These are phyloP conservation scores for Xylaria bambusicola DNA, from an alignment of 495 filamentous ascomycete species.

Conservation along the genomic window DNA sequence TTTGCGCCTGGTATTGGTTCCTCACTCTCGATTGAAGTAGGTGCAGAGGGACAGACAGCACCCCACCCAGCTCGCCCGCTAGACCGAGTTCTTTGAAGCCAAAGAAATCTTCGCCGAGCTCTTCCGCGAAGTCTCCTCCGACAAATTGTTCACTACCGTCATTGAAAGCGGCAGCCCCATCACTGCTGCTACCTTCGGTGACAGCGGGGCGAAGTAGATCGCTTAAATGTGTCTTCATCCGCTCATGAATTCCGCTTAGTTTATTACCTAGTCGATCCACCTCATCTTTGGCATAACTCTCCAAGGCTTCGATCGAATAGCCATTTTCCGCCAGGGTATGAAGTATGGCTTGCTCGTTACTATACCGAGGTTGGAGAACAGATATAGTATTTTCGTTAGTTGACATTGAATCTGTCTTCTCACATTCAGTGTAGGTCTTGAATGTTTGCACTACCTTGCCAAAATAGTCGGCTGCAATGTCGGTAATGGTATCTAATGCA, in stretches of 20 bases:
- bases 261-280: conserved; percentile 87
- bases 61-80: conserved; percentile 83
- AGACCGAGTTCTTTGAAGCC: conserved; percentile 95
- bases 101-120: conserved; percentile 98
- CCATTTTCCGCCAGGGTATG: conserved; percentile 84
- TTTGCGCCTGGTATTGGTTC: conserved; percentile 75
- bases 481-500: conserved; percentile 85
- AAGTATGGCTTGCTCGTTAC: conserved; percentile 78
- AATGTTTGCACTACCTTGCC: conserved; percentile 76
- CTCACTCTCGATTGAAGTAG: conserved; percentile 89
- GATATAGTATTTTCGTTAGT: conserved; percentile 21
- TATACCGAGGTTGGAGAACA: conserved; percentile 63
- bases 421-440: conserved; percentile 78
- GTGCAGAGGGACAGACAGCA: conserved; percentile 89
- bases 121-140: conserved; percentile 94
- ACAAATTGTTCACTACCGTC: conserved; percentile 98
- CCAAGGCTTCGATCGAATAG: conserved; percentile 75
- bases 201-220: conserved; percentile 92
- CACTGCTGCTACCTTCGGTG: conserved; percentile 70
- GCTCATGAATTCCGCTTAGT: conserved; percentile 81
- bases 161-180: conserved; percentile 87
- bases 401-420: conserved; percentile 58
- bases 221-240: conserved; percentile 84
- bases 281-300: conserved; percentile 91
- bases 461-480: conserved; percentile 89